Evolutionary conservation across 352 stramenopile genomes (phyloP).

Genomic region (Blastocystis sp.): DNA sequence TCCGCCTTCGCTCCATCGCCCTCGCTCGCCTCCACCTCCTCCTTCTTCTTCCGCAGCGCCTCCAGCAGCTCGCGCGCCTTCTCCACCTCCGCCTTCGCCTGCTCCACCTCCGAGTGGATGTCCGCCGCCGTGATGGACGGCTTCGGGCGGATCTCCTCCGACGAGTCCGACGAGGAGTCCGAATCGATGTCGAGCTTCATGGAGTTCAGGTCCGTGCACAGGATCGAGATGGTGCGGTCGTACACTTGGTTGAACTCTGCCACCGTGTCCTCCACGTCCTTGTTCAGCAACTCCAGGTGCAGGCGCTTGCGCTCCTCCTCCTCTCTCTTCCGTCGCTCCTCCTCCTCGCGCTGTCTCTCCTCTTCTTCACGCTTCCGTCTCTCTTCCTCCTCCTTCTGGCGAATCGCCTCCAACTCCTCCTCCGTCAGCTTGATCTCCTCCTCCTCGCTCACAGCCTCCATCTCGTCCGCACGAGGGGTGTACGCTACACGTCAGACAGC

Average conservation of each 20-base stretch:
- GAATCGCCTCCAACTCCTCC: slow-evolving; percentile 25
- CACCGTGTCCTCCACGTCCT: neutral
- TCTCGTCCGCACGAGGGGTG: neutral
- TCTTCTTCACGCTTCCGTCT: neutral
- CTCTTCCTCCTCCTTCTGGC: neutral
- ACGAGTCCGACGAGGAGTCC: neutral
- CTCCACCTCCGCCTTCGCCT: neutral
- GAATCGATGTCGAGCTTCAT: neutral
- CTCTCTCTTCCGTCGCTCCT: neutral
- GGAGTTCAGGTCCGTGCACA: slow-evolving; percentile 35
- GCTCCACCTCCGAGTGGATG: slow-evolving; percentile 8
- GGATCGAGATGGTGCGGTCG: neutral
- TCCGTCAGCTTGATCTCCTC: slow-evolving; percentile 59
- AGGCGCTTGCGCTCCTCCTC: neutral
- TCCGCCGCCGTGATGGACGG: slow-evolving; percentile 3
- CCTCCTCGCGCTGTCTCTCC: slow-evolving; percentile 7
- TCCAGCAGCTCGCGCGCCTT: neutral
- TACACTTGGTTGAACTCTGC: slow-evolving; percentile 13
- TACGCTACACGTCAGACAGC: neutral
- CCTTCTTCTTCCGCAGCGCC: neutral
- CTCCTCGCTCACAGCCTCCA: slow-evolving; percentile 49
- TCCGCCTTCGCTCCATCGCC: neutral
- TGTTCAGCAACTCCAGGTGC: neutral
- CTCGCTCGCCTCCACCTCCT: neutral
- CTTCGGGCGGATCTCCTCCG: neutral